Conservation (phyloP, 106 monocot genomes). For the Vanilla planifolia region DNA sequence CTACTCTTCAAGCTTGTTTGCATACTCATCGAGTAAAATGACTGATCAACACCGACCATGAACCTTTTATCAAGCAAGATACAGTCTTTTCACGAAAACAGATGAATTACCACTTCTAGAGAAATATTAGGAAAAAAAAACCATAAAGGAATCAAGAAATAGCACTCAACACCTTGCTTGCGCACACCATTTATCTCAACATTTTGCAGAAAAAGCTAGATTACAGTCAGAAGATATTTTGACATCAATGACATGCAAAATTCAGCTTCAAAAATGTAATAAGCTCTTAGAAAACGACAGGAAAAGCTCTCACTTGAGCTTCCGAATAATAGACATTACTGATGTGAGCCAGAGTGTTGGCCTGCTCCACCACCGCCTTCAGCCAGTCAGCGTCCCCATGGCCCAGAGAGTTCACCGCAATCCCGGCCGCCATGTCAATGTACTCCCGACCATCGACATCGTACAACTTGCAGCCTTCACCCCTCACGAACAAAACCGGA, state of each 20-base stretch:
- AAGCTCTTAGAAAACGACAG: not conserved
- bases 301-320: slow-evolving; percentile 34
- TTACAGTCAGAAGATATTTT: not conserved
- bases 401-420: slow-evolving; percentile 86
- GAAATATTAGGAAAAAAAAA: not conserved
- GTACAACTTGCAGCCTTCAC: slow-evolving; percentile 64
- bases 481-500: slow-evolving; percentile 54
- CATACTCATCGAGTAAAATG: no score
- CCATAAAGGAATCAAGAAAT: not conserved
- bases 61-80: no score
- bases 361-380: slow-evolving; percentile 58
- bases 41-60: no score
- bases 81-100: no score
- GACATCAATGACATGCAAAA: not conserved
- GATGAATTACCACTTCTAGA: no score
- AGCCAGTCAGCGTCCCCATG: slow-evolving; percentile 63
- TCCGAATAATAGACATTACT: slow-evolving; percentile 76
- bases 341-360: slow-evolving; percentile 51
- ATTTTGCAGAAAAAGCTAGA: not conserved
- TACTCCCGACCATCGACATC: slow-evolving; percentile 81
- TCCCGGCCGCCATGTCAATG: slow-evolving; percentile 74
- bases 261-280: not conserved
- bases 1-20: no score
- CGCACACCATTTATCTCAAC: no score
- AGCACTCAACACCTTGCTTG: not conserved